Base-by-base conservation (phyloP, 495 filamentous ascomycete genomes). In the Hypoxylon fuscum region DNA sequence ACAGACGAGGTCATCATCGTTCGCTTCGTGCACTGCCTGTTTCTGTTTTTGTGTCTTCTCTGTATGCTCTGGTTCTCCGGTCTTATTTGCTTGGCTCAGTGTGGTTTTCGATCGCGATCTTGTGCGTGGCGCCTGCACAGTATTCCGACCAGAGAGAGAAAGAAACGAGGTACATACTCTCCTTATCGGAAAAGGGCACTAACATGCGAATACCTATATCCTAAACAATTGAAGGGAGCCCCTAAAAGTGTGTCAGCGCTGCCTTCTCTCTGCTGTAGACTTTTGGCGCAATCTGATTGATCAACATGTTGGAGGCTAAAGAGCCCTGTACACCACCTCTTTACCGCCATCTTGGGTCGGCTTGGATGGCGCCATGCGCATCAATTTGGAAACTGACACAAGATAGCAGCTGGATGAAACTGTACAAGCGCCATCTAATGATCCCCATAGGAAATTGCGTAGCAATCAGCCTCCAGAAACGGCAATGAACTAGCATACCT, bases 121-220 rank as follows among this genome's bases (percentile, higher is more conserved):
- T 56, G 63, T 43, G 50, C 44, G 69, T 72, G 69, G 69, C 69
- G 69, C 44, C 67, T 72, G 69, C 69, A 72, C 67, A 62, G 60
- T 59, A 56, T 63, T 64, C 69, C 67, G 67, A 70, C 18, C 49
- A 70, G 40, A 61, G 65, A 17, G 15, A 5, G 58, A 65, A 59
- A 49, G 51, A 20, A 46, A 58, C 47, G 58, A 66, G 45, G 57
- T 66, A 66, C 57, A 57, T 64, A 68, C 65, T 65, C 22, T 57
- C 43, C 59, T 62, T 66, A 60, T 72, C 69, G 69, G 69, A 72
- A 68, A 69, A 67, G 63, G 69, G 45, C 60, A 58, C 67, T 63
- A 63, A 68, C 54, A 66, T 55, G 69, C 68, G 65, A 56, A 64
- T 68, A 23, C 59, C 67, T 59, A 63, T 62, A 54, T 48, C 45